Percentiles rank a stretch among this genome's conserved stretches.
phyloP scores from a whole-genome alignment of 139 green algal species.

The Coelastrella sp. region DNA sequence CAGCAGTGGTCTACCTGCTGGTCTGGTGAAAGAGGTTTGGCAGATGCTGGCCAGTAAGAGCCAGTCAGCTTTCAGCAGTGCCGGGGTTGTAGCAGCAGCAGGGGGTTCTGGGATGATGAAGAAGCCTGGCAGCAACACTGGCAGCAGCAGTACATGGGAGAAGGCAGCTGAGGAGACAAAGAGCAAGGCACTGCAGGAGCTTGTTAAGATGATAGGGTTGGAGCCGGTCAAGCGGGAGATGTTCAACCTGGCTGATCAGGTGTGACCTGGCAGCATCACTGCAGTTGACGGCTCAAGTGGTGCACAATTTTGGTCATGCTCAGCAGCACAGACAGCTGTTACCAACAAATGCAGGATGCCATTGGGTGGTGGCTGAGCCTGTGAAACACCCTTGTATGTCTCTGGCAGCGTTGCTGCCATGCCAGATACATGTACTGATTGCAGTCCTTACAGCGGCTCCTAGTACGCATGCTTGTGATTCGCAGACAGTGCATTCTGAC shows the following conservation, averaged over 20 bases:
- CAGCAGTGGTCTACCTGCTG: background rate
- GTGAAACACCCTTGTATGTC: no score
- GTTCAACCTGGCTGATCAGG: constrained; percentile 53
- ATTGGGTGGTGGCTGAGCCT: no score
- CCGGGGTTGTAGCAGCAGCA: background rate
- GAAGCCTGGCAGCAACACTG: background rate
- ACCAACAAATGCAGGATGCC: no score
- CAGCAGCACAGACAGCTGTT: no score
- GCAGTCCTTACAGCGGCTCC: no score
- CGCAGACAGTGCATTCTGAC: no score
- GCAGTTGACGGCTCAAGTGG: no score
- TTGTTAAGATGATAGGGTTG: constrained; percentile 54
- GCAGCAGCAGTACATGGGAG: background rate
- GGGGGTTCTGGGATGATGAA: background rate
- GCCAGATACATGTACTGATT: no score
- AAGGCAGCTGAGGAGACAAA: background rate
- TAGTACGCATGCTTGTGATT: no score
- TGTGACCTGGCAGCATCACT: background rate
- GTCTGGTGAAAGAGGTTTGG: background rate
- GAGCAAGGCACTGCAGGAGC: constrained; percentile 41
- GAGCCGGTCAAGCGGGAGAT: constrained; percentile 53
- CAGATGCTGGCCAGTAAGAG: background rate
- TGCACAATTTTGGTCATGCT: no score
- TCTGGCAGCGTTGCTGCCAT: no score
- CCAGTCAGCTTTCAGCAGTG: background rate